Conservation (phyloP, 1,139 yeast species). For the Candida glucosophila region DNA sequence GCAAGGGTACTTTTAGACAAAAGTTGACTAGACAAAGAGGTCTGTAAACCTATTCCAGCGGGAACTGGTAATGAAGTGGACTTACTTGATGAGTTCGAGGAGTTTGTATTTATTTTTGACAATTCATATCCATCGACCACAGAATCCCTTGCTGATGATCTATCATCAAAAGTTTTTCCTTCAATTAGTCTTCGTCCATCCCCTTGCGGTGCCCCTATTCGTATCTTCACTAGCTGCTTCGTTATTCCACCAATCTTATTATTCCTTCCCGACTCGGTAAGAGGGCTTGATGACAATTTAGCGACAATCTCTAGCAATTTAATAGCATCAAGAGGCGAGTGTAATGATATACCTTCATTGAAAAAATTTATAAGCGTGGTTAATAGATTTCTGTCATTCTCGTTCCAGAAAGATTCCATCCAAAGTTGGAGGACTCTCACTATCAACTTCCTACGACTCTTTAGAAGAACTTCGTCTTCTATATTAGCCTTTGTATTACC, state of each 20-base stretch:
- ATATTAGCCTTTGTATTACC: conserved; percentile 24
- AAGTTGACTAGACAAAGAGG: conserved; percentile 29
- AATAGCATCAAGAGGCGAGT: conserved; percentile 57
- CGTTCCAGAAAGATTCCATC: conserved; percentile 85
- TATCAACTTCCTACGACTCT: conserved; percentile 59
- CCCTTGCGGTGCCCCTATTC: conserved; percentile 26
- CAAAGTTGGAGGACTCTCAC: conserved; percentile 67
- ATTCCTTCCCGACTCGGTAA: conserved; percentile 17
- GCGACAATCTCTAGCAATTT: conserved; percentile 56
- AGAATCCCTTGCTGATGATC: conserved; percentile 27
- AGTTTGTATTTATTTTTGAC: conserved; percentile 37
- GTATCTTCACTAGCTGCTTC: conserved; percentile 38
- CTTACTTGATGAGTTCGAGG: conserved; percentile 28
- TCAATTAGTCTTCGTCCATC: conserved; percentile 14
- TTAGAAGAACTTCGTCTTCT: conserved; percentile 43
- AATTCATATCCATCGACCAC: conserved; percentile 46
- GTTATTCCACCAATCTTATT: conserved; percentile 8
- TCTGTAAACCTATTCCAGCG: conserved; percentile 33
- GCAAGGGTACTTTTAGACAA: conserved; percentile 29
- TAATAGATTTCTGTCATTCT: conserved; percentile 49
- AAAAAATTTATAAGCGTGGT: conserved; percentile 70
- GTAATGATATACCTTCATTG: conserved; percentile 55
- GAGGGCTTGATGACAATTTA: conserved; percentile 33
- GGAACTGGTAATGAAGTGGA: conserved; percentile 37
- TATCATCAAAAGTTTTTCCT: conserved; percentile 11